Base-by-base conservation (phyloP, 2,329 filamentous ascomycete species). In the Venturia asperata region DNA sequence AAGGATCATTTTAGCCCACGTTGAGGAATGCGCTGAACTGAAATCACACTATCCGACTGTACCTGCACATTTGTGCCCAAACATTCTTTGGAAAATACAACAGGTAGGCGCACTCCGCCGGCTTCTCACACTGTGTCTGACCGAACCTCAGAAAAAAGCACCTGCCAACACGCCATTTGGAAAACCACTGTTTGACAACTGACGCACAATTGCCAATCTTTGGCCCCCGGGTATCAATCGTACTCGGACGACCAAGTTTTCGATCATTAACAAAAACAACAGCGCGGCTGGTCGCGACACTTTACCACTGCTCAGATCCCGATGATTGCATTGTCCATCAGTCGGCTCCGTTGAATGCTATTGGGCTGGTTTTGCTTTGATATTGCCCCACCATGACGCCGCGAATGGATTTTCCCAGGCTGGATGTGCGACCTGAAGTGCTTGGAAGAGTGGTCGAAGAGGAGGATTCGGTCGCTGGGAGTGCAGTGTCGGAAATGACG, bases 401-500 rank as follows among this genome's bases (percentile, higher is more conserved):
- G 2, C 42, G 27, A 42, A 19, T 61, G 37, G 60, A 42, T 6
- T 61, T 42, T 5, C 60, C 39, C 24, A 61, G 37, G 15, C 37
- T 42, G 39, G 60, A 61, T 45, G 37, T 61, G 39, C 39, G 37
- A n/a, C 27, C 37, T 3, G 60, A 61, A 42, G 60, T 27, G 15
- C 39, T 42, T 15, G n/a, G 42, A 27, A 43, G 60, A 42, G 42
- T 61, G 42, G 52, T 58, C 24, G 60, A 61, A 45, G 60, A 61
- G 60, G 60, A 27, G 39, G 60, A 61, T n/a, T 45, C 60, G n/a
- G 60, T 61, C 5, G 17, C 60, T 7, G 60, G 60, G 42, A 61
- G 60, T 43, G 37, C 42, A 43, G 39, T 45, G 21, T 61, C 42
- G 15, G 60, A 43, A 45, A 61, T 1, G 37, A 45, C 39, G 9